Evolutionary conservation across 139 green algal genomes (phyloP).

Genomic region (Haematococcus lacustris): DNA sequence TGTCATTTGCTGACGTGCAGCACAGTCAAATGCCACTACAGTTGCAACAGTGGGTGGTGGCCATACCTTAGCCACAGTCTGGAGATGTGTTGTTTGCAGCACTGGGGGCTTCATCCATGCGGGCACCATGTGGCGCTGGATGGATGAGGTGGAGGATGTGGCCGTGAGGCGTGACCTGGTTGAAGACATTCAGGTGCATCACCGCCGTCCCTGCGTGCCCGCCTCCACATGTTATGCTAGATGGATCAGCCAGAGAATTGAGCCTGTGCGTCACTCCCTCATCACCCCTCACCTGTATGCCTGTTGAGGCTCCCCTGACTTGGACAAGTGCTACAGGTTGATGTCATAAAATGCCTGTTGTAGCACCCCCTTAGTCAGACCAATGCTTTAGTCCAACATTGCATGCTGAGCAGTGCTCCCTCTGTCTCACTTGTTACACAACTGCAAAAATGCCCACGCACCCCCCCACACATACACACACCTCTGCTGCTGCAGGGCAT

Average conservation of each 20-base stretch:
- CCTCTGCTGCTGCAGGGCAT: slow-evolving; percentile 13
- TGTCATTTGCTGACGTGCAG: no score
- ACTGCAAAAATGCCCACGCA: neutral
- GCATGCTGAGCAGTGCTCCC: no score
- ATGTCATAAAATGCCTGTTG: no score
- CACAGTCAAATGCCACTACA: neutral
- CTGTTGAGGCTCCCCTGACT: no score
- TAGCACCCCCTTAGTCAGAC: no score
- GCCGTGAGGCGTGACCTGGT: slow-evolving; percentile 26
- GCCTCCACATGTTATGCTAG: no score
- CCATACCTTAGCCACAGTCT: neutral
- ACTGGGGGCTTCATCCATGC: slow-evolving; percentile 35
- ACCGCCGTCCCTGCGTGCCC: no score
- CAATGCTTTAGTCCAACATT: no score
- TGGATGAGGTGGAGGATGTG: slow-evolving; percentile 40
- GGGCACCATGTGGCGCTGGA: slow-evolving; percentile 39
- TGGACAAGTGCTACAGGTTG: no score
- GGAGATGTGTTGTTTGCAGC: slow-evolving; percentile 8
- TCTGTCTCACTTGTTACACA: neutral
- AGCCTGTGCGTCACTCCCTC: no score
- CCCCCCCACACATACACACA: neutral
- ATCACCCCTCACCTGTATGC: no score
- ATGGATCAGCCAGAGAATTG: no score
- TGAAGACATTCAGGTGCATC: slow-evolving; percentile 21
- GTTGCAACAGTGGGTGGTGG: neutral